Evolutionary conservation across 768 basidiomycete species (phyloP), one percentile per base, ranked within the genome.

Genomic region (Mycena vulgaris): DNA sequence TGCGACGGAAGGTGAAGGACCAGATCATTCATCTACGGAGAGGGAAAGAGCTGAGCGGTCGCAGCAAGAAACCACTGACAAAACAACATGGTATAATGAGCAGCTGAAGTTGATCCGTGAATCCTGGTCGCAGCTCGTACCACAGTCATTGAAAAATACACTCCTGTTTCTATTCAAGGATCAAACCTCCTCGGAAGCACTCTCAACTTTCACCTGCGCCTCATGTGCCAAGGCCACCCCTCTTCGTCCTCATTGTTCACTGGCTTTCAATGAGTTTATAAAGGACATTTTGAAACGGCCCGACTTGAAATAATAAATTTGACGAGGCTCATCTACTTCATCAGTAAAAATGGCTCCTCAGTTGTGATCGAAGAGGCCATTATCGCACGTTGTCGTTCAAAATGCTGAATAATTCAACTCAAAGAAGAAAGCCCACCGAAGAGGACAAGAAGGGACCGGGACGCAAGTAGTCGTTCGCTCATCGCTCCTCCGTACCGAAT

Each of bases 121-220:
- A 21, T 25, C 51, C 17, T 69, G 67, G 67, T 61, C 61, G 2
- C 68, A 63, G 31, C 16, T 69, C 21, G 40, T 69, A 21, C 67
- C 67, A 33, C 60, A 40, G 10, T 57, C 59, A 19, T 19, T 61
- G 23, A 56, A 68, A 42, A 40, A 69, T 31, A 45, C 58, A 33
- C 25, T 57, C 17, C 51, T 69, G 30, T 11, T 19, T 5, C 25
- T 37, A 9, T 69, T 69, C 37, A 61, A 61, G 6, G 52, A 63
- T 16, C 35, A 39, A 17, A 69, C 61, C 2, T 56, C 52, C 30
- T 69, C 68, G 2, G 30, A 55, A 30, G 62, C 55, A 0, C 55
- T 69, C 13, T 4, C 67, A 7, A 62, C n/a, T n/a, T n/a, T n/a
- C n/a, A n/a, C n/a, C n/a, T n/a, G n/a, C n/a, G n/a, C n/a, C n/a